Evolutionary conservation across 176 grass and related monocot species (phyloP).

Genomic region (Triticum monococcum): DNA sequence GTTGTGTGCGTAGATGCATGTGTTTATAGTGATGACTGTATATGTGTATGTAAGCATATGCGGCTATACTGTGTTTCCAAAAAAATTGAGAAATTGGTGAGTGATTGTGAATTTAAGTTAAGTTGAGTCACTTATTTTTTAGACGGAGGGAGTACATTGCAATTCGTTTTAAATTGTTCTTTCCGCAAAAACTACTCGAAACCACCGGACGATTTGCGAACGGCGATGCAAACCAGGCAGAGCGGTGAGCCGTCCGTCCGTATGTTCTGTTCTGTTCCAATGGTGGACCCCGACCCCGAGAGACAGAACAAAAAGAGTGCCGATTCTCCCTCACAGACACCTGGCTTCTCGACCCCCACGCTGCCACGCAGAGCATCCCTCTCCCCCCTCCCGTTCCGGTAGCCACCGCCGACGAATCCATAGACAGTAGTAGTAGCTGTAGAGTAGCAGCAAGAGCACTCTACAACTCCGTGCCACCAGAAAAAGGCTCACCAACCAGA

Average conservation of each 20-base stretch:
- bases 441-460: slow-evolving; percentile 7
- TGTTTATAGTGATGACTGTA: too few relatives aligned
- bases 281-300: not conserved
- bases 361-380: not conserved
- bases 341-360: not conserved
- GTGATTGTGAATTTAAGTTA: too few relatives aligned
- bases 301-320: not conserved
- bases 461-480: slow-evolving; percentile 14
- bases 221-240: not conserved
- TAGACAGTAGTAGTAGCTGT: not conserved
- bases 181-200: too few relatives aligned
- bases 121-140: too few relatives aligned
- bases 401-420: slow-evolving; percentile 14
- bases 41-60: too few relatives aligned
- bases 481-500: not conserved
- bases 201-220: too few relatives aligned
- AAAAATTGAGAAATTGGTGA: too few relatives aligned
- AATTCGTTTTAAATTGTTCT: too few relatives aligned
- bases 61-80: too few relatives aligned
- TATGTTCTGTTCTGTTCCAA: not conserved
- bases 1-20: too few relatives aligned
- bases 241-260: not conserved
- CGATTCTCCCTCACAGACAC: not conserved
- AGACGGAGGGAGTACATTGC: too few relatives aligned
- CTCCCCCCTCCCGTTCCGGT: not conserved